Base-by-base conservation (phyloP, 352 stramenopile species). In the Pythium biforme region DNA sequence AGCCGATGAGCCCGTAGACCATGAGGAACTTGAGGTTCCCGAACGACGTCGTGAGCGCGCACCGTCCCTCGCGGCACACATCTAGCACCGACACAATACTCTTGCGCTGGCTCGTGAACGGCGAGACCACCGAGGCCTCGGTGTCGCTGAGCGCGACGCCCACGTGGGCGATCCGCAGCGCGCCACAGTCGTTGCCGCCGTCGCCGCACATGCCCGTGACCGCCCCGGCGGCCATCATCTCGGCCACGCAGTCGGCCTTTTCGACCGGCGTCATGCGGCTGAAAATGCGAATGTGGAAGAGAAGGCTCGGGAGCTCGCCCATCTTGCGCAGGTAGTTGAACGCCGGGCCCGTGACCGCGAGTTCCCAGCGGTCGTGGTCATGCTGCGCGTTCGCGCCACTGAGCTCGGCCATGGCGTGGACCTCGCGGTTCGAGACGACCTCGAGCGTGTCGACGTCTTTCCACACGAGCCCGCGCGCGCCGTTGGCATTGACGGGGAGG, bases 171-270 rank as follows among this genome's bases (percentile, higher is more conserved):
- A 91, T 84, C 60, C 90, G 91, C n/a, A 98, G 64, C 29, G 90
- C 90, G 57, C 92, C 90, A 59, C 89, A 97, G 60, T 98, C 92
- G 63, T 97, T 97, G 19, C 89, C 89, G 47, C 85, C 85, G 49
- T 94, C 85, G 26, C 85, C 85, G 47, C 83, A 92, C 85, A 94
- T 94, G 10, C 78, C 81, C n/a, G 81, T 90, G 19, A 94, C 81
- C 0, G 72, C 76, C 29, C 85, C 85, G 1, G 69, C 72, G 6
- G 58, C 65, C 78, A 90, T 91, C n/a, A 83, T 71, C 56, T 88
- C 77, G 8, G 90, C 76, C 9, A 90, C 63, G 34, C 83, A 90
- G 20, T 88, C 77, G 0, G 83, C 75, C 43, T 94, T 94, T 6
- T 73, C 79, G 22, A 73, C 69, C 4, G 83, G 85, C 1, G 81